Percentiles rank a stretch among this genome's conserved stretches.
phyloP scores from a whole-genome alignment of 257 asterid genomes.

The Cinchona pubescens region DNA sequence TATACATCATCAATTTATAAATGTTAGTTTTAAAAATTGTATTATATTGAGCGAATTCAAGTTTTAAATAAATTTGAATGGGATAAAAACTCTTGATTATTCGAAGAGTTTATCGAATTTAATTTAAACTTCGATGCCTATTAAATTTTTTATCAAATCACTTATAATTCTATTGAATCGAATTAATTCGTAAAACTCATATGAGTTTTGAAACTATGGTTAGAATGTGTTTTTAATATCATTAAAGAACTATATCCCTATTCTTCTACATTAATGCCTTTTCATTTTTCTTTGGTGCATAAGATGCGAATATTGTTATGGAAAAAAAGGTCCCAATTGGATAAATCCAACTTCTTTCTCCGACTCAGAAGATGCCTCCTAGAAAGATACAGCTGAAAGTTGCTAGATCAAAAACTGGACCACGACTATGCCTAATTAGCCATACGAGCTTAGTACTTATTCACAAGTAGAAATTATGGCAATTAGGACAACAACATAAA shows the following conservation, averaged over 20 bases:
- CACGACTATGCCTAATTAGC: conserved; percentile 16
- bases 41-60: too few species aligned
- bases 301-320: conserved; percentile 42
- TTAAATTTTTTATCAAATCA: too few species aligned
- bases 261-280: conserved; percentile 19
- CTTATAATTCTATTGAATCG: too few species aligned
- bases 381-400: conserved; percentile 38
- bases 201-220: too few species aligned
- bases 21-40: too few species aligned
- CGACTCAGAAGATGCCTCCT: conserved; percentile 60
- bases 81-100: too few species aligned
- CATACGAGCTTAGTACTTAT: not conserved
- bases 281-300: conserved; percentile 21
- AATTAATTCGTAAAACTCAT: too few species aligned
- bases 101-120: too few species aligned
- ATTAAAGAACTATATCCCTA: conserved; percentile 36
- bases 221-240: conserved; percentile 23
- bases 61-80: too few species aligned
- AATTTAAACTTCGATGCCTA: too few species aligned
- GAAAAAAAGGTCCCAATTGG: conserved; percentile 57
- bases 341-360: conserved; percentile 63
- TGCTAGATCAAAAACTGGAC: conserved; percentile 27
- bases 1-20: too few species aligned
- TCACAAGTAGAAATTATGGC: not conserved
- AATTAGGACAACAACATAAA: too few species aligned